Conservation (phyloP, 129 eudicot genomes). For the Pulicaria dysenterica region DNA sequence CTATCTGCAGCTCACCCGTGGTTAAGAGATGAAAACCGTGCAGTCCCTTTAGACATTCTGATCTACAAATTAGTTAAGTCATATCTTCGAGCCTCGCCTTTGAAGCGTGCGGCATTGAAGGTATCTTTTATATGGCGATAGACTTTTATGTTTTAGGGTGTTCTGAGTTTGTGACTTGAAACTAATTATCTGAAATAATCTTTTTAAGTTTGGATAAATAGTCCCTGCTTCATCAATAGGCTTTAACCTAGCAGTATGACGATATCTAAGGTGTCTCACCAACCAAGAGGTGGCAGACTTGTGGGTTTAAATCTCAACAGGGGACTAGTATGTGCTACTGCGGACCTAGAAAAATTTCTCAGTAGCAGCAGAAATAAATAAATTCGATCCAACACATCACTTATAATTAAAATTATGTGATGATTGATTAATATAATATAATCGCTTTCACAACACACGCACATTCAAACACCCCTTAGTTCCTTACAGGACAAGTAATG, state of each 20-base stretch:
- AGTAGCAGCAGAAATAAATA: too few species aligned
- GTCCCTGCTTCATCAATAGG: neutral
- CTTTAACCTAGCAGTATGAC: too few species aligned
- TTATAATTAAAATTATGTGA: neutral
- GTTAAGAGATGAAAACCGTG: constrained; percentile 65
- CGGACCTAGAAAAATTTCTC: too few species aligned
- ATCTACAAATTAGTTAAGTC: constrained; percentile 77
- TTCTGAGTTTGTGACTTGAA: neutral
- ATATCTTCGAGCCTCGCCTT: constrained; percentile 73
- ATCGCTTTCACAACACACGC: constrained; percentile 5
- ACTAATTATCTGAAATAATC: neutral
- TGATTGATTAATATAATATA: neutral
- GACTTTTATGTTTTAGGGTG: neutral
- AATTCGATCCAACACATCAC: neutral
- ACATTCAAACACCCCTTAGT: neutral
- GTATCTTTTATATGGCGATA: constrained; percentile 36
- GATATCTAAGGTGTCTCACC: neutral
- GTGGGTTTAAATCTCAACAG: too few species aligned
- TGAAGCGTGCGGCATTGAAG: constrained; percentile 84
- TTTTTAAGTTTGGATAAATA: neutral
- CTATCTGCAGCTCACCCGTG: constrained; percentile 91
- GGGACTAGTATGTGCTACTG: too few species aligned
- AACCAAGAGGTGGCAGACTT: too few species aligned
- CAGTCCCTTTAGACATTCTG: constrained; percentile 71
- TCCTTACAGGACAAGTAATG: neutral